phyloP scores from a whole-genome alignment of 768 basidiomycete species.

The Antrodiella citrinella region DNA sequence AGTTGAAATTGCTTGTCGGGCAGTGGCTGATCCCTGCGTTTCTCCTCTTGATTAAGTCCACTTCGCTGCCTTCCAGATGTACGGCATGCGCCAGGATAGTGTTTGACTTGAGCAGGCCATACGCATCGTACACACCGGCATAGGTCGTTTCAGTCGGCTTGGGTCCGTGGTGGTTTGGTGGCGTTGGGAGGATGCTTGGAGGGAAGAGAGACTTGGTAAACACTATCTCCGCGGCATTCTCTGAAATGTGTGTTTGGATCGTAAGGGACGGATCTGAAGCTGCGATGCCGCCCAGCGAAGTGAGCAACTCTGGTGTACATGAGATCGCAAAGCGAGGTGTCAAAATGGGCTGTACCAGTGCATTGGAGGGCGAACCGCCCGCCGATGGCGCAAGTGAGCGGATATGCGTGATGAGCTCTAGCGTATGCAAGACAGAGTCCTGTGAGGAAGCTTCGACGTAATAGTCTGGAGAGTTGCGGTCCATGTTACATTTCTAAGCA shows the following conservation, averaged over 20 bases:
- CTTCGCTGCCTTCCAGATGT: constrained; percentile 66
- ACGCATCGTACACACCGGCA: constrained; percentile 74
- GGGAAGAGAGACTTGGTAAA: constrained; percentile 65
- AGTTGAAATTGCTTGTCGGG: constrained; percentile 88
- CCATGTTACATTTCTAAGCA: constrained; percentile 82
- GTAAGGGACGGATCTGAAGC: constrained; percentile 48
- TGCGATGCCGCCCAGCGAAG: constrained; percentile 54
- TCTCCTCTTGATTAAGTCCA: constrained; percentile 56
- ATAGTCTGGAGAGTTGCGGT: constrained; percentile 57
- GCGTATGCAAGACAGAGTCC: constrained; percentile 54
- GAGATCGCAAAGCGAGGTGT: constrained; percentile 97
- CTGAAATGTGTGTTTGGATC: constrained; percentile 91
- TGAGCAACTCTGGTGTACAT: constrained; percentile 67
- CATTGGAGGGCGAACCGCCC: background rate
- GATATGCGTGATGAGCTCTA: constrained; percentile 62
- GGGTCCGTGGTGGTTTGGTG: constrained; percentile 1
- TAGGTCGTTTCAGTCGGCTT: constrained; percentile 36
- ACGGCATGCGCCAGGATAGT: constrained; percentile 89
- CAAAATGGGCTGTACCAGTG: constrained; percentile 79
- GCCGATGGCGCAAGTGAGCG: constrained; percentile 41
- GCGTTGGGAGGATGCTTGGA: constrained; percentile 8
- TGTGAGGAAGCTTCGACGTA: constrained; percentile 61
- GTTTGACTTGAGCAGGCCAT: constrained; percentile 64
- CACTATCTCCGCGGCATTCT: constrained; percentile 68
- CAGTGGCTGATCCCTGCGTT: constrained; percentile 85